These are phyloP conservation scores for Phanerochaete carnosa DNA, from an alignment of 768 basidiomycete species.

Conservation along the genomic window DNA sequence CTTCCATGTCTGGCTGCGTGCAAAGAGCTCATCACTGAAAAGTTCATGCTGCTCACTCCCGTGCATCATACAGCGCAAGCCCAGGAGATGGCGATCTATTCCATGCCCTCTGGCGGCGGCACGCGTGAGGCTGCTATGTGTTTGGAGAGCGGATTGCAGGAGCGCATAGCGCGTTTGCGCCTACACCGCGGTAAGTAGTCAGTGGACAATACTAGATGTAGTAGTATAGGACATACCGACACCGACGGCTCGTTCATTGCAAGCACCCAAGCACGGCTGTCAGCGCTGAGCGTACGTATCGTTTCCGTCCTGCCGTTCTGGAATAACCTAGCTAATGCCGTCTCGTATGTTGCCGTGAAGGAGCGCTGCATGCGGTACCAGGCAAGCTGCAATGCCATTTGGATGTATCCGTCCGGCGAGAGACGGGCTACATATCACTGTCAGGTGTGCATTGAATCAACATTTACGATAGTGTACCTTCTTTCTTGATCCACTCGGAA, in stretches of 20 bases:
- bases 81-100: conserved; percentile 89
- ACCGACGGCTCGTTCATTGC: conserved; percentile 58
- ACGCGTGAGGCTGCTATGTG: conserved; percentile 69
- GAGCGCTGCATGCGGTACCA: conserved; percentile 77
- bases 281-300: conserved; percentile 68
- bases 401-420: conserved; percentile 82
- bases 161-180: conserved; percentile 38
- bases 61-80: conserved; percentile 64
- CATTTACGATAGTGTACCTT: conserved; percentile 46
- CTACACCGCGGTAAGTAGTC: background rate
- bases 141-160: conserved; percentile 64
- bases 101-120: conserved; percentile 80
- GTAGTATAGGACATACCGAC: conserved; percentile 35
- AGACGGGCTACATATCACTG: conserved; percentile 38
- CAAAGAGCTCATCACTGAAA: conserved; percentile 78
- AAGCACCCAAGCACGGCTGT: conserved; percentile 75
- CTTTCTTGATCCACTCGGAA: conserved; percentile 78
- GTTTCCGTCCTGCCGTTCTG: conserved; percentile 88
- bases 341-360: conserved; percentile 92
- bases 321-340: conserved; percentile 84
- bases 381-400: conserved; percentile 89
- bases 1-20: conserved; percentile 77
- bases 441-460: background rate
- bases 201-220: background rate
- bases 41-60: conserved; percentile 56